Evolutionary conservation across 805 yeast species (phyloP), one percentile per base, ranked within the genome.

Genomic region (Ogataea ganodermae): DNA sequence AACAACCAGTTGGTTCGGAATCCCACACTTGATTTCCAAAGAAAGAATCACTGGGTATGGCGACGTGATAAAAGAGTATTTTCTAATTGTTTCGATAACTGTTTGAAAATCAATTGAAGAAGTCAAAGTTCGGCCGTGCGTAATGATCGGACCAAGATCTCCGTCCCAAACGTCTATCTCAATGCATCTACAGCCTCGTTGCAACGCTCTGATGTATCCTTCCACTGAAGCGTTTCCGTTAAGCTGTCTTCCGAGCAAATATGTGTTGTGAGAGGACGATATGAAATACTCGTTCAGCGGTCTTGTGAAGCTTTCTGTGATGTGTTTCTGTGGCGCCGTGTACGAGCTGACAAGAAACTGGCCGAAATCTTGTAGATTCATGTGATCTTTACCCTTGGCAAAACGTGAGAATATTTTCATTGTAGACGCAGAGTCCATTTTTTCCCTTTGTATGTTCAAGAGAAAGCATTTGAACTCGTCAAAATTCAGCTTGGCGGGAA

Each of bases 161-260:
- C 68, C 87, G 69, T 92, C 96, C 99, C 99, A 94, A 17, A 94
- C 74, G 65, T 94, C 99, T 33, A 94, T 81, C 61, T 94, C 99
- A n/a, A 94, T 74, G 52, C 97, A 91, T 37, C 97, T 74, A 59
- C 98, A 94, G 1, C 99, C 98, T 45, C 90, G 78, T 62, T 90
- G 97, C 41, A 94, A 69, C 0, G 89, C 94, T 42, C 86, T 79
- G 14, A 89, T 82, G 57, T 94, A 94, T 0, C 95, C 95, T 60
- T 92, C 97, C 1, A 89, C 81, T 0, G 97, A 89, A 0, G 97
- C 85, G 3, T 79, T 83, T 17, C 94, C 96, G 2, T 84, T 96
- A 14, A 88, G 77, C 61, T 94, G 99, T 31, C 94, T 74, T 0
- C 99, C 99, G 22, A 83, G 67, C 3, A 94, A 71, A 60, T 94